A percentile compares a stretch with the other conserved stretches of the same genome.
phyloP scores from a whole-genome alignment of 1,284 basidiomycete genomes.

The Coniophora puteana region DNA sequence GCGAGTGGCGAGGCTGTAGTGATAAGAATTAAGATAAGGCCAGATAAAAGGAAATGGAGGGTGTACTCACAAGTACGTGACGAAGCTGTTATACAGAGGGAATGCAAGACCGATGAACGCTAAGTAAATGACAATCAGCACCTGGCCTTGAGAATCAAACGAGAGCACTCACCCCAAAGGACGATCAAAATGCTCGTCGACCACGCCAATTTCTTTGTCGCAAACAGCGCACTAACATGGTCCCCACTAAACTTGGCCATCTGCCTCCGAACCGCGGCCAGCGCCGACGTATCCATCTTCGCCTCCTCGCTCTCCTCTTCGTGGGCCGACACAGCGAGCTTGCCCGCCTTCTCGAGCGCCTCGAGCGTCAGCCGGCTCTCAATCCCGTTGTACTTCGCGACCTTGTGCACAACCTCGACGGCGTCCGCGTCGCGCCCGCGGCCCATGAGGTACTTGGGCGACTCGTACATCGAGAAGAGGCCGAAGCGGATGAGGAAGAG shows the following conservation, averaged over 20 bases:
- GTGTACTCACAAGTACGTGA: conserved; percentile 54
- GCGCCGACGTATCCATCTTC: conserved; percentile 31
- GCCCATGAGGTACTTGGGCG: conserved; percentile 73
- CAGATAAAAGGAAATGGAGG: not conserved
- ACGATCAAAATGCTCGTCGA: conserved; percentile 58
- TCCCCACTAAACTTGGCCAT: conserved; percentile 40
- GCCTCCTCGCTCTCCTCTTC: conserved; percentile 19
- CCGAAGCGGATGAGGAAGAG: conserved; percentile 69
- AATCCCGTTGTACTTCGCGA: conserved; percentile 68
- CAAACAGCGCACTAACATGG: conserved; percentile 58
- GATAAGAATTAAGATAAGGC: not conserved
- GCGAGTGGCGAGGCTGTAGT: conserved; percentile 46
- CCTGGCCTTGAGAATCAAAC: not conserved
- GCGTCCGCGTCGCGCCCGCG: conserved; percentile 70
- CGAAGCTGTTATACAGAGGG: conserved; percentile 66
- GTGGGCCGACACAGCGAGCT: not conserved
- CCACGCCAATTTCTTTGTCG: conserved; percentile 56
- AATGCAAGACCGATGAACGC: conserved; percentile 74
- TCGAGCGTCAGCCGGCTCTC: conserved; percentile 44
- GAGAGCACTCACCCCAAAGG: conserved; percentile 50
- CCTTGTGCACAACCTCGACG: conserved; percentile 61
- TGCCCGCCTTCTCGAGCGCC: conserved; percentile 34
- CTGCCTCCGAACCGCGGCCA: conserved; percentile 37
- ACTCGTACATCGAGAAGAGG: conserved; percentile 72
- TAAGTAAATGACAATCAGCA: conserved; percentile 21